Evolutionary conservation across 371 early-diverging fungal species (phyloP).

Genomic region (Mortierella sp.): DNA sequence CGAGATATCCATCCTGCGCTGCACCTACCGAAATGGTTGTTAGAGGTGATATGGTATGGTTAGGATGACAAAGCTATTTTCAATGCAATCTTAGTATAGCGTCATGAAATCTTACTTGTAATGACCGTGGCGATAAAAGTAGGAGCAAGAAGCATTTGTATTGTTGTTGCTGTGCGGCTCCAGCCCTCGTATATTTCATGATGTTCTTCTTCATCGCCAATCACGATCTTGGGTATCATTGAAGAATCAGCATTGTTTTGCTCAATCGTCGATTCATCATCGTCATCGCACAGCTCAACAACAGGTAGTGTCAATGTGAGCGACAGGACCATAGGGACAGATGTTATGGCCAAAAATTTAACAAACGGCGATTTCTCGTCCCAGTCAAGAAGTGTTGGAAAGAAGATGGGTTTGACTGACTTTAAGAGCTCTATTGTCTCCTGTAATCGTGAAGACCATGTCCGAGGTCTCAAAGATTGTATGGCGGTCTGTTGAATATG

Average conservation of each 20-base stretch:
- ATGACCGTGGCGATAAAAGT: conserved; percentile 29
- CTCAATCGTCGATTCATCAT: not conserved
- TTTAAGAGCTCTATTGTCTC: conserved; percentile 9
- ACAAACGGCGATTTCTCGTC: conserved; percentile 60
- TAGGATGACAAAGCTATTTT: not conserved
- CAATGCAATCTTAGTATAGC: too few relatives aligned
- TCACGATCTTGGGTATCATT: not conserved
- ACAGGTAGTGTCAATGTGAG: conserved; percentile 71
- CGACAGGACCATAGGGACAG: conserved; percentile 65
- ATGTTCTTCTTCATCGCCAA: not conserved
- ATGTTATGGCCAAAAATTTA: conserved; percentile 62
- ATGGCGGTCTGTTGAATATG: not conserved
- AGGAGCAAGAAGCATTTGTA: conserved; percentile 40
- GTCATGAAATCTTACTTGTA: conserved; percentile 19
- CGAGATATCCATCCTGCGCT: conserved; percentile 1
- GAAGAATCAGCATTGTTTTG: not conserved
- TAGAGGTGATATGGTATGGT: too few relatives aligned
- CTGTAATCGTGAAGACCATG: not conserved
- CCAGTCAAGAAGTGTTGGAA: conserved; percentile 68
- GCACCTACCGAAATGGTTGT: conserved; percentile 3
- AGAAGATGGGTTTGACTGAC: conserved; percentile 46
- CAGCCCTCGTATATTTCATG: conserved; percentile 39
- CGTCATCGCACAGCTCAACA: conserved; percentile 57
- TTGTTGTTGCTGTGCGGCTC: conserved; percentile 19
- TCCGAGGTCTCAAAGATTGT: not conserved